Conservation (phyloP, 768 basidiomycete genomes). For the Cyclocybe cylindracea region DNA sequence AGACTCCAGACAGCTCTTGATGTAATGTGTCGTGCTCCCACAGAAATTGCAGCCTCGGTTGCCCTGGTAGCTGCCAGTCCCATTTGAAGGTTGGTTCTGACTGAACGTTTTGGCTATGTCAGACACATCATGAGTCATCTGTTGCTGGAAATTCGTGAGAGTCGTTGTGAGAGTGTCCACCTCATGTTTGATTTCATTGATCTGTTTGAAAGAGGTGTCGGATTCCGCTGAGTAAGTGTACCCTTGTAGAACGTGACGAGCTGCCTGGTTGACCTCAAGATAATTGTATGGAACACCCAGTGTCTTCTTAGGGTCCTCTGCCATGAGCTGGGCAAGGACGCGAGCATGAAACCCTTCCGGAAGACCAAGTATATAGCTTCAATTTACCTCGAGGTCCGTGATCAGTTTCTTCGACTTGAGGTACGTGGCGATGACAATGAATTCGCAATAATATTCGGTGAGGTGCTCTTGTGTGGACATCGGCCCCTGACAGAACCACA, state of each 20-base stretch:
- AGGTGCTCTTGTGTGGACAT: background rate
- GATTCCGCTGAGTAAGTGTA: background rate
- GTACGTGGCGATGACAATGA: background rate
- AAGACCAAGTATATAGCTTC: background rate
- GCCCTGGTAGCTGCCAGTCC: too few species aligned
- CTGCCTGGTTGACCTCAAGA: background rate
- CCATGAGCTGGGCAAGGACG: background rate
- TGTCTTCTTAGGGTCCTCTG: background rate
- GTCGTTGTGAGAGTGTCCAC: too few species aligned
- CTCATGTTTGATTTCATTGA: too few species aligned
- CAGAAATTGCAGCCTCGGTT: too few species aligned
- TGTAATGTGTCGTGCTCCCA: too few species aligned
- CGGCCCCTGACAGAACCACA: background rate
- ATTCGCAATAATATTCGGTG: conserved; percentile 1
- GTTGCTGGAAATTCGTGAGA: too few species aligned
- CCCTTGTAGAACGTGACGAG: background rate
- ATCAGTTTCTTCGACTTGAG: background rate
- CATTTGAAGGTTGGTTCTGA: too few species aligned
- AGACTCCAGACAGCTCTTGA: too few species aligned
- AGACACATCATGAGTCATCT: too few species aligned
- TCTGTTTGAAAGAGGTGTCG: too few species aligned
- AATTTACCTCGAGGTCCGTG: too few species aligned
- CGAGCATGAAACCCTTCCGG: background rate
- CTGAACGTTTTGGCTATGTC: too few species aligned
- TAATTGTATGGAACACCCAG: background rate